Evolutionary conservation across 805 yeast species (phyloP), one percentile per base, ranked within the genome.

Genomic region (Suhomyces sp.): DNA sequence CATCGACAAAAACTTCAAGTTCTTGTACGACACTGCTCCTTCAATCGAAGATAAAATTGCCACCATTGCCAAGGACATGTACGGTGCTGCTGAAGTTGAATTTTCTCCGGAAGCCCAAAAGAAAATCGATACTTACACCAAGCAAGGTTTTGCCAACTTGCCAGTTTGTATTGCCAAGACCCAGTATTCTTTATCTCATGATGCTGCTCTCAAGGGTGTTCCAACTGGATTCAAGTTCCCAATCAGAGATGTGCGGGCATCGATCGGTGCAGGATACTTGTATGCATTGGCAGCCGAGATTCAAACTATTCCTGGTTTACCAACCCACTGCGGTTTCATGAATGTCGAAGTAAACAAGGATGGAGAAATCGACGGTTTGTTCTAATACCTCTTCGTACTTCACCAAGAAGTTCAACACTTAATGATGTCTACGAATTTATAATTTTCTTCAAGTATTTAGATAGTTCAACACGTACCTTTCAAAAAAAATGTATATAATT

Each of bases 151-250:
- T 69, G 91, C 86, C 57, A 83, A 90, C 65, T 77, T 93, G 66
- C 99, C 98, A 52, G 86, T 93, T 61, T 93, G 99, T 75, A 88
- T 93, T 64, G 99, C 99, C 53, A 93, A 93, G 79, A 93, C 99
- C 2, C 99, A 93, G 72, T 93, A 93, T 78, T 90, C 97, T 0
- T 78, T 93, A 60, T 91, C 97, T 2, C 97, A 92, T 66, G 98
- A 93, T 71, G 91, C 98, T 43, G 76, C 82, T 20, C 80, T 94
- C 69, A 92, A 92, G 76, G 97, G 97, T 67, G 97, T 90, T 43
- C 99, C 99, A 58, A 83, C 87, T 19, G 97, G 96, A 7, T 93
- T 92, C 77, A 87, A 84, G 15, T 88, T 93, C 68, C 98, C 99
- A 47, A 90, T 93, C 61, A 83, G 96, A 69, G 99, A 93, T 62